Evolutionary conservation across 2,329 filamentous ascomycete genomes (phyloP).

Genomic region (Cladophialophora exuberans): DNA sequence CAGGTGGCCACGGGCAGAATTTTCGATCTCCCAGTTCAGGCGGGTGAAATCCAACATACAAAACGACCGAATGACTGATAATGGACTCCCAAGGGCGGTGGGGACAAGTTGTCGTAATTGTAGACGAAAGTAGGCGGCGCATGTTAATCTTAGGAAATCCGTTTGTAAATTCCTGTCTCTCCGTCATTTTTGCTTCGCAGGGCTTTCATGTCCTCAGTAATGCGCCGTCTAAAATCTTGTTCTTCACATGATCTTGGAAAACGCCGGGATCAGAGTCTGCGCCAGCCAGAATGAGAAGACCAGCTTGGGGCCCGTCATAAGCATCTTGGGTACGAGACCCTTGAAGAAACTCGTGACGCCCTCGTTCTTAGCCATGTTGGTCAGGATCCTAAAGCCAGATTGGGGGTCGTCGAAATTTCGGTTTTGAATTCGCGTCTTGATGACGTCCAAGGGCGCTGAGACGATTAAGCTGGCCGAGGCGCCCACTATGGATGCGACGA

Average conservation of each 20-base stretch:
- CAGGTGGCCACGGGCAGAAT: too few relatives aligned
- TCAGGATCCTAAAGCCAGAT: slow-evolving; percentile 86
- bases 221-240: too few relatives aligned
- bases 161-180: too few relatives aligned
- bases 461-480: slow-evolving; percentile 94
- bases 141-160: too few relatives aligned
- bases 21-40: too few relatives aligned
- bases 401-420: slow-evolving; percentile 98
- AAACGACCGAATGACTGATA: too few relatives aligned
- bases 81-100: too few relatives aligned
- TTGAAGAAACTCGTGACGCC: slow-evolving; percentile 92
- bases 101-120: too few relatives aligned
- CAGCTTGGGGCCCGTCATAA: slow-evolving; percentile 98
- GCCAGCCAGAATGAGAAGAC: slow-evolving; percentile 99
- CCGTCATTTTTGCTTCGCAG: too few relatives aligned
- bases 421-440: slow-evolving; percentile 98
- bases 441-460: slow-evolving; percentile 93
- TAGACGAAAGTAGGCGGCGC: too few relatives aligned
- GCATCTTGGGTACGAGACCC: slow-evolving; percentile 91
- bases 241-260: slow-evolving; percentile 69
- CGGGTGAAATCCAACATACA: too few relatives aligned
- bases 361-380: slow-evolving; percentile 92
- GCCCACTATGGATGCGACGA: slow-evolving; percentile 92
- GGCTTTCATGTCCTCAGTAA: too few relatives aligned
- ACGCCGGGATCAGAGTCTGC: slow-evolving; percentile 94